Base-by-base conservation (phyloP, 2,329 filamentous ascomycete species). In the Aureobasidium sp. region DNA sequence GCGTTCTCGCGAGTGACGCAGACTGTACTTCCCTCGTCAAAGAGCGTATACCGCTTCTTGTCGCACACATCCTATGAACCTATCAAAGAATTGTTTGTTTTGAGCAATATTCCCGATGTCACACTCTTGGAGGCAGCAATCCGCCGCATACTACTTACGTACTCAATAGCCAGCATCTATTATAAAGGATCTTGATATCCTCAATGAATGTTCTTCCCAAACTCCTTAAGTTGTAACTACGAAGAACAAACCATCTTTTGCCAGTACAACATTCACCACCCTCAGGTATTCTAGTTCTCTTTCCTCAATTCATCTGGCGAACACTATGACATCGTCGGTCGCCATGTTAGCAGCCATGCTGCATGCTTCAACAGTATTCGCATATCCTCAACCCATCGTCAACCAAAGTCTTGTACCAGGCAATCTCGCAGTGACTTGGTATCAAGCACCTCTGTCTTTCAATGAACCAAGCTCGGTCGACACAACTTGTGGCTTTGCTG, bases 401-500 rank as follows among this genome's bases (percentile, higher is more conserved):
- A 5, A 39, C 7, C 2, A n/a, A 5, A 34, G 17, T 36, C n/a
- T 26, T 7, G n/a, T 15, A 3, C 52, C 62, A 5, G 23, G 17
- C 10, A 62, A 48, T 17, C 42, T 50, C 7, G 36, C 62, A 7
- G 58, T 62, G 12, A 61, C 55, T 41, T 65, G 47, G 42, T 65
- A 62, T 42, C 64, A 65, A 34, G 64, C 50, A 32, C 60, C 50
- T 26, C 60, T 64, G 23, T 42, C 20, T 13, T 64, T 64, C 53
- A 27, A 29, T 8, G 41, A 36, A 23, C 32, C 48, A 26, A 26
- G n/a, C 32, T 62, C 64, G 23, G 60, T 58, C n/a, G 47, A 27
- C 13, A 39, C 44, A 5, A 61, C 61, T 8, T 69, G 68, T 58
- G 62, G 55, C 34, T 50, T 46, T 10, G 37, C 50, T 48, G 64